Base-by-base conservation (phyloP, 441 rosid species). In the Populus hybrid region DNA sequence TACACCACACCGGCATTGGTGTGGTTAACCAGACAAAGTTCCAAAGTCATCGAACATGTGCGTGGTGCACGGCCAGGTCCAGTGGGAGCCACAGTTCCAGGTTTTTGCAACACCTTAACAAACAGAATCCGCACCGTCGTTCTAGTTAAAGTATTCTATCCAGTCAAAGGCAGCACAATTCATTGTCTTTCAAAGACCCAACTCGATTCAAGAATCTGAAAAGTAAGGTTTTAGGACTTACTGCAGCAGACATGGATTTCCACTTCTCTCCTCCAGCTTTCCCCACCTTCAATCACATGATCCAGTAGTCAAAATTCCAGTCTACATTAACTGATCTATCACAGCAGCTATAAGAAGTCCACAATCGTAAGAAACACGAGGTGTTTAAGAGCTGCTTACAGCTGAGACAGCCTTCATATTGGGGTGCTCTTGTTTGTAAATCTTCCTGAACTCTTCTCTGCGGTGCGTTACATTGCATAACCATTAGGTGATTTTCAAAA, bases 241-340 rank as follows among this genome's bases (percentile, higher is more conserved):
- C 98, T 50, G 91, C 79, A 1, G 84, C 88, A 6, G 99, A 84
- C 88, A 95, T 2, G 0, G 97, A 91, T 80, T 93, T 95, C 99
- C 99, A 93, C 78, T 91, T 95, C 72, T 88, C 97, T 35, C 99
- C 98, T 75, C 93, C 99, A 83, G 99, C 99, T 80, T 95, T 95
- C 35, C 96, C 98, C 68, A 93, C 98, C 98, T 93, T 78, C 77
- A 76, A 11, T 66, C 53, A 74, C 23, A 82, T 8, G 36, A 77
- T 35, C 56, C 75, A 73, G 42, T 18, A 42, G 69, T 14, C 64
- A 56, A 31, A 69, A 65, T 69, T 53, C n/a, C 69, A 84, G 28
- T 59, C 18, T 9, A 40, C 26, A 70, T 7, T n/a, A 69, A 36
- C 4, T 29, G 31, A 29, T 35, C 50, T 12, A 23, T 26, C 28